Evolutionary conservation across 768 basidiomycete genomes (phyloP), one percentile per base, ranked within the genome.

Genomic region (Ephemerocybe angulata): DNA sequence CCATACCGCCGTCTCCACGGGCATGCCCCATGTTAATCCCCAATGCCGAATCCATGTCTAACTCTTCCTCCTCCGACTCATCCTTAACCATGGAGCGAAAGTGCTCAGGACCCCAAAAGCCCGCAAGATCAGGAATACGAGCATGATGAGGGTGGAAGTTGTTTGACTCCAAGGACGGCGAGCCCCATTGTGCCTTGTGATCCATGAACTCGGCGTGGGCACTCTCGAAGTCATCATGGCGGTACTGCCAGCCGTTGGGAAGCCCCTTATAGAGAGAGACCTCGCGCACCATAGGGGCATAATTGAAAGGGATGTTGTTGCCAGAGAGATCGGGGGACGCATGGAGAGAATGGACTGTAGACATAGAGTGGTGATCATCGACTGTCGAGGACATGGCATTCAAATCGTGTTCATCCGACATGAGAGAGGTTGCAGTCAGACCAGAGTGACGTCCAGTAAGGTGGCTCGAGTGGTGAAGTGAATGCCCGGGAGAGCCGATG

Each of bases 211-310:
- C 72, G 11, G 70, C 65, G 54, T 74, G 64, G 3, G 74, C 74
- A 40, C 67, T 63, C 24, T 66, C 61, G 46, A 72, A 75, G 55
- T 72, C 69, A 29, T 60, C 59, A 54, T 71, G 66, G 19, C 65
- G 68, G 60, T 69, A 76, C 53, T 78, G 78, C 78, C 77, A 78
- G 24, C 76, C 78, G 52, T 76, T 75, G 2, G 76, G 78, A 30
- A 78, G 67, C 17, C 78, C 77, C 50, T 72, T 69, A 63, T 73
- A 78, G 6, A 80, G 65, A 27, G 78, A 76, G 27, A 78, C 76
- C 57, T 78, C 76, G 27, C 77, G 75, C 56, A 70, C 64, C 76
- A 80, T 77, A 17, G 73, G 66, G 24, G 60, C 62, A 22, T 25
- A 28, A 13, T 46, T n/a, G n/a, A n/a, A 22, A 24, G 8, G 33